These are phyloP conservation scores for Periconia sp. DNA, from an alignment of 2,329 filamentous ascomycete species.

Conservation along the genomic window DNA sequence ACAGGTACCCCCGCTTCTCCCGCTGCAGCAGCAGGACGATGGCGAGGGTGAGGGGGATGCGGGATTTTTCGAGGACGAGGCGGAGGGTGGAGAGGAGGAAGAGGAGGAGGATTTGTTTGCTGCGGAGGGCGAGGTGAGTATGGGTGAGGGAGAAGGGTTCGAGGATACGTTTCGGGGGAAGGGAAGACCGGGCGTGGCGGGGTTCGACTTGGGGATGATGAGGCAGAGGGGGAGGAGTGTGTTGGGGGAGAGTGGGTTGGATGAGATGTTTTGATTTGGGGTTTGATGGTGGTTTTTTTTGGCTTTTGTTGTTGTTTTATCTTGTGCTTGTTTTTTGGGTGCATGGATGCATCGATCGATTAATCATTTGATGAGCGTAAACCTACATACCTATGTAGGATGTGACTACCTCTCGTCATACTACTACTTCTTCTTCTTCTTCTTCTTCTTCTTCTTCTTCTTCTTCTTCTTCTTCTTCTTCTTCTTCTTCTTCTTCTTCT, in stretches of 20 bases:
- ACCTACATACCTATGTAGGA: too few species aligned
- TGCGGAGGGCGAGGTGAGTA: slow-evolving; percentile 25
- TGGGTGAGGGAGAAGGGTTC: slow-evolving; percentile 21
- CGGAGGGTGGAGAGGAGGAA: slow-evolving; percentile 30
- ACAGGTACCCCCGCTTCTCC: slow-evolving; percentile 36
- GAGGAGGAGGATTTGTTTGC: slow-evolving; percentile 22
- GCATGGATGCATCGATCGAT: too few species aligned
- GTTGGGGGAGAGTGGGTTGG: slow-evolving; percentile 37
- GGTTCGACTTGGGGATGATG: background rate
- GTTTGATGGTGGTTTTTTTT: background rate
- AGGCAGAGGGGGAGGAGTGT: slow-evolving; percentile 16
- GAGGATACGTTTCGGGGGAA: slow-evolving; percentile 51
- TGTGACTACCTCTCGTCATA: too few species aligned
- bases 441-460: too few species aligned
- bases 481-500: too few species aligned
- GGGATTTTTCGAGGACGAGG: slow-evolving; percentile 7
- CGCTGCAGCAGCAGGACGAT: too few species aligned
- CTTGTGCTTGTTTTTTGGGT: background rate
- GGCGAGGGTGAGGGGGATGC: slow-evolving; percentile 7
- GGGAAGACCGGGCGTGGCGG: slow-evolving; percentile 11
- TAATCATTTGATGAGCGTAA: too few species aligned
- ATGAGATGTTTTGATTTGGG: slow-evolving; percentile 39
- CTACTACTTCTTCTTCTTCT: too few species aligned
- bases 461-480: too few species aligned
- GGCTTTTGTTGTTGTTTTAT: background rate